These are phyloP conservation scores for Chrysanthemum lavandulifolium DNA, from an alignment of 129 eudicot species.

Conservation along the genomic window DNA sequence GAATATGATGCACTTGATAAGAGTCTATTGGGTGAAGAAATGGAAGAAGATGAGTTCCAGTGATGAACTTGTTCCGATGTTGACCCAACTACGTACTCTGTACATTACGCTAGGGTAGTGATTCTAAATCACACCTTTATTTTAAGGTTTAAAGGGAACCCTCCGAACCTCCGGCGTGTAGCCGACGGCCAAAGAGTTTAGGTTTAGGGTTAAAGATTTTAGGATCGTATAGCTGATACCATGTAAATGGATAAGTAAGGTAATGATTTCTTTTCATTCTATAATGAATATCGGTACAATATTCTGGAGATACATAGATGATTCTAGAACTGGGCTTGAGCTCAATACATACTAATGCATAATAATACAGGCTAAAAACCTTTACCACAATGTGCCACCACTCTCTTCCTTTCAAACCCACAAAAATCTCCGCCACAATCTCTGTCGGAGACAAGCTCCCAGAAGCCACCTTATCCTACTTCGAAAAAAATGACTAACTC, in stretches of 20 bases:
- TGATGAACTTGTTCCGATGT: conserved; percentile 90
- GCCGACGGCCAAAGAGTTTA: too few species aligned
- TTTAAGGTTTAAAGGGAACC: too few species aligned
- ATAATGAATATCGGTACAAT: too few species aligned
- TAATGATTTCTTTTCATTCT: too few species aligned
- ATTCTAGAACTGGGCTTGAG: too few species aligned
- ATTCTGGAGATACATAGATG: too few species aligned
- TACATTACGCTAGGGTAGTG: background rate
- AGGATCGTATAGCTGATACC: too few species aligned
- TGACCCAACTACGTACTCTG: conserved; percentile 49
- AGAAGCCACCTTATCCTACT: conserved; percentile 72
- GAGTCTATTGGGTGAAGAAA: conserved; percentile 67
- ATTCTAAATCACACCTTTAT: too few species aligned
- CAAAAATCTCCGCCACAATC: conserved; percentile 66
- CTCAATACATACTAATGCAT: too few species aligned
- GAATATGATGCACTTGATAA: conserved; percentile 65
- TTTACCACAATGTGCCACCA: conserved; percentile 30
- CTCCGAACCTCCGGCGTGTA: too few species aligned
- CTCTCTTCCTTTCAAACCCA: conserved; percentile 35
- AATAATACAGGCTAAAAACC: background rate
- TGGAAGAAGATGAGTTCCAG: conserved; percentile 82
- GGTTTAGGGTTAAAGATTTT: too few species aligned
- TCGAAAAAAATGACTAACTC: conserved; percentile 61
- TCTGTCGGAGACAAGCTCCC: conserved; percentile 82
- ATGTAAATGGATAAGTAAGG: too few species aligned